These are phyloP conservation scores for Gossypium gossypioides DNA, from an alignment of 441 rosid genomes.

Conservation along the genomic window DNA sequence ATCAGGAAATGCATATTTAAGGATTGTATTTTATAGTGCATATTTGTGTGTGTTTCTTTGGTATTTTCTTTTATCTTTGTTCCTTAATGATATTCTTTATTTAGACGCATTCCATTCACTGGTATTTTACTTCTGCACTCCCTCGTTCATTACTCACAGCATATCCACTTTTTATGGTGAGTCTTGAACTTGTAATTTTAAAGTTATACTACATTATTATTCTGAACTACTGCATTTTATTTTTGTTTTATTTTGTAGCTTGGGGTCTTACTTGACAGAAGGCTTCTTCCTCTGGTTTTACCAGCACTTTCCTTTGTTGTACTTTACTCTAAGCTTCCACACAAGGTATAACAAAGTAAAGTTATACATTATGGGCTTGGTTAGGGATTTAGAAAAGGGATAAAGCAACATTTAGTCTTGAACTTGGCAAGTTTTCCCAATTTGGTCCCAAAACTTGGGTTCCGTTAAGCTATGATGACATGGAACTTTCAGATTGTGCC, in stretches of 20 bases:
- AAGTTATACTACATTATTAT: background rate
- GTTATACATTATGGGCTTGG: background rate
- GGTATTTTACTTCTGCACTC: constrained; percentile 98
- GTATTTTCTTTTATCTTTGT: background rate
- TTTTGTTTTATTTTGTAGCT: constrained; percentile 45
- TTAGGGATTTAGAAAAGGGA: background rate
- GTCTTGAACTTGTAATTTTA: constrained; percentile 19
- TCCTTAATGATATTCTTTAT: constrained; percentile 33
- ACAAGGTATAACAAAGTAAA: constrained; percentile 51
- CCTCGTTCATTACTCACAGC: constrained; percentile 78
- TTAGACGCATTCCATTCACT: constrained; percentile 76
- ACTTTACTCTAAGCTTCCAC: constrained; percentile 93
- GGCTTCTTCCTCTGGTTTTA: constrained; percentile 50
- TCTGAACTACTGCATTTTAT: background rate
- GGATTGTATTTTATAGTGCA: background rate
- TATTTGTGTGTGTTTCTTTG: background rate
- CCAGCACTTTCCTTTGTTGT: constrained; percentile 62
- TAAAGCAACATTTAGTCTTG: too few species aligned
- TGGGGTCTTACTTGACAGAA: constrained; percentile 67
- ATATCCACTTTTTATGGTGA: constrained; percentile 83
- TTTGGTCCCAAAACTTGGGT: too few species aligned
- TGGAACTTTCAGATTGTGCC: too few species aligned
- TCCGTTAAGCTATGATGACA: too few species aligned
- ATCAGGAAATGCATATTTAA: background rate
- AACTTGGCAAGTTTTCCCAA: too few species aligned